Evolutionary conservation across 2,329 filamentous ascomycete genomes (phyloP).

Genomic region (Bimuria novae-zelandiae): DNA sequence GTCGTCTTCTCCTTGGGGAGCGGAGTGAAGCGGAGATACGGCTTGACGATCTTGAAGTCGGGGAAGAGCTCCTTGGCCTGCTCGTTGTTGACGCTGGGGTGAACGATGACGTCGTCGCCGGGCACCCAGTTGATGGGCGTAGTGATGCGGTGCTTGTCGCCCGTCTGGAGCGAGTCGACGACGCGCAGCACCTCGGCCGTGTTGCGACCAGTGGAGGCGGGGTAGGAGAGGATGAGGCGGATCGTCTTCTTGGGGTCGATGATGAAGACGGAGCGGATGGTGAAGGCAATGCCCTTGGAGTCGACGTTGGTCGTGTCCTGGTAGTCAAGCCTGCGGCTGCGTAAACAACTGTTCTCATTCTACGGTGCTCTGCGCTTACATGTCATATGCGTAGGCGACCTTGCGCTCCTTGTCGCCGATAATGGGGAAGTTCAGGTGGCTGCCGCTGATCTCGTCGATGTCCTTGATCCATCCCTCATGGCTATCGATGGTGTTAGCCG

Average conservation of each 20-base stretch:
- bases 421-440: conserved; percentile 56
- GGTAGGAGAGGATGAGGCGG: conserved; percentile 65
- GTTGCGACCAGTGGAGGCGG: conserved; percentile 64
- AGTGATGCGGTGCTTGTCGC: conserved; percentile 64
- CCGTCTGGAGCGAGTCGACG: conserved; percentile 58
- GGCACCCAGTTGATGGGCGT: conserved; percentile 67
- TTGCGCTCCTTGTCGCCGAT: conserved; percentile 59
- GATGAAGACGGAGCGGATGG: conserved; percentile 68
- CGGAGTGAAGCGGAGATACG: conserved; percentile 64
- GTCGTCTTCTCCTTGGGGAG: conserved; percentile 63
- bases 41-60: conserved; percentile 65
- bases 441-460: conserved; percentile 56
- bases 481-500: conserved; percentile 56
- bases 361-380: conserved; percentile 43
- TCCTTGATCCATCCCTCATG: conserved; percentile 59
- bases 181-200: conserved; percentile 58
- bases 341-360: conserved; percentile 19
- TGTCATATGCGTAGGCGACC: conserved; percentile 58
- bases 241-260: conserved; percentile 69
- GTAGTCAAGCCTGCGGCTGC: conserved; percentile 51
- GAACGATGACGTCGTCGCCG: conserved; percentile 65
- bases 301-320: conserved; percentile 64
- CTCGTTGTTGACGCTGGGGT: conserved; percentile 62
- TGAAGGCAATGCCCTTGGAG: conserved; percentile 62
- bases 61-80: conserved; percentile 64